Evolutionary conservation across 2,329 filamentous ascomycete genomes (phyloP), one percentile per base, ranked within the genome.

Genomic region (Bipolaris victoriae): DNA sequence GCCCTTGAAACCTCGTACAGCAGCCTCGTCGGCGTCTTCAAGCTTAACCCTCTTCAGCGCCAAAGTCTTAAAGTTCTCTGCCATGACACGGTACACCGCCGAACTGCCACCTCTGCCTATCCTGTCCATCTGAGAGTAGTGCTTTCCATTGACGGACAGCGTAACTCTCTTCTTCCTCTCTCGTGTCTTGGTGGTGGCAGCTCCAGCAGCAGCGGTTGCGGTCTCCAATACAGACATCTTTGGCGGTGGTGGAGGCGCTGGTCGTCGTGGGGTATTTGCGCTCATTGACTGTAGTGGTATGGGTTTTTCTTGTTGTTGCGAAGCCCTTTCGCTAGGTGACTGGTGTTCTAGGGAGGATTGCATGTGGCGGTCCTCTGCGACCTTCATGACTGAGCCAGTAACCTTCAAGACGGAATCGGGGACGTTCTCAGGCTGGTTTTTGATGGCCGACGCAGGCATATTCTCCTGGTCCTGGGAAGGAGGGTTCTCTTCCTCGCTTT

Each of bases 191-290:
- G 91, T 88, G 0, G 90, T 88, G 4, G 90, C 87, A 24, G 92
- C 90, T 13, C 93, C 93, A 3, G 90, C 92, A 10, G 88, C 88
- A 1, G 90, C 87, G 1, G 94, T 97, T 2, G 92, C 94, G 3
- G 93, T 89, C 65, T 98, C 92, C n/a, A 97, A 80, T 7, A 97
- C 90, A 1, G 91, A 95, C 94, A 98, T 98, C 77, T 97, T 98
- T 0, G 95, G 94, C 7, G 92, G 92, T 2, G 94, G 94, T 16
- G 89, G 76, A 1, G 89, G 89, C 2, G 89, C 91, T 20, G 90
- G 84, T 65, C 92, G 83, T 68, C 87, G 90, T 10, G 92, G 92
- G 3, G 92, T 97, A 68, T 89, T 89, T 56, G 81, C 83, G 67
- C 82, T 86, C 59, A 84, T 80, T 6, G 78, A 75, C 13, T 82